Base-by-base conservation (phyloP, 176 grass and related monocot species). In the Carex cristatella region DNA sequence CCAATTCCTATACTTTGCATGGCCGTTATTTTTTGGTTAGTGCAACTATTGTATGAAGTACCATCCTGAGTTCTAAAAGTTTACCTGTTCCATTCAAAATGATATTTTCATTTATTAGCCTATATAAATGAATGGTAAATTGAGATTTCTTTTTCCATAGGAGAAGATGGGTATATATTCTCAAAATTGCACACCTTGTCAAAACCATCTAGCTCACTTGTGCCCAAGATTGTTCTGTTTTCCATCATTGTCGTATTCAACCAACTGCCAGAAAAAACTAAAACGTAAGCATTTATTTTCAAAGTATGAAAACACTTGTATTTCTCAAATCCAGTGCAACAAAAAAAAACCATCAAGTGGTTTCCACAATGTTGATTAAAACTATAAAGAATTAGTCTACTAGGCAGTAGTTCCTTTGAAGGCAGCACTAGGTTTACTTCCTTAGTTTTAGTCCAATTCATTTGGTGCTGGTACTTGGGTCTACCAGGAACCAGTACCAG, bases 161-260 rank as follows among this genome's bases (percentile, higher is more conserved):
- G 19, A 76, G 11, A 53, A 76, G 23, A 77, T 15, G 27, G 32
- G 9, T 31, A 77, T 32, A 56, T 33, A 57, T 14, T 57, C 2
- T 78, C 27, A 87, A 81, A 8, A 76, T 27, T 16, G 54, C 79
- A 37, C 78, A 95, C 96, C 96, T 95, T 99, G 44, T 99, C 96
- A 86, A 99, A 99, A 93, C 91, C 91, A 90, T 95, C 96, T 86
- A 95, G 84, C 67, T 99, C 96, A 61, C 81, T 84, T 77, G 96
- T 88, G 83, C 84, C 94, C 88, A 99, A 85, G 31, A 85, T 91
- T 87, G 90, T 87, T 65, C 96, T 95, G 61, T 99, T 99, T 84
- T 99, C 93, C 88, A 89, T 94, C 90, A 99, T 92, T 84, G 93
- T 95, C 87, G 96, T 99, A 87, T 99, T 99, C 86, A 99, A 86